Conservation (phyloP, 352 stramenopile genomes). For the Phytophthora kernoviae region DNA sequence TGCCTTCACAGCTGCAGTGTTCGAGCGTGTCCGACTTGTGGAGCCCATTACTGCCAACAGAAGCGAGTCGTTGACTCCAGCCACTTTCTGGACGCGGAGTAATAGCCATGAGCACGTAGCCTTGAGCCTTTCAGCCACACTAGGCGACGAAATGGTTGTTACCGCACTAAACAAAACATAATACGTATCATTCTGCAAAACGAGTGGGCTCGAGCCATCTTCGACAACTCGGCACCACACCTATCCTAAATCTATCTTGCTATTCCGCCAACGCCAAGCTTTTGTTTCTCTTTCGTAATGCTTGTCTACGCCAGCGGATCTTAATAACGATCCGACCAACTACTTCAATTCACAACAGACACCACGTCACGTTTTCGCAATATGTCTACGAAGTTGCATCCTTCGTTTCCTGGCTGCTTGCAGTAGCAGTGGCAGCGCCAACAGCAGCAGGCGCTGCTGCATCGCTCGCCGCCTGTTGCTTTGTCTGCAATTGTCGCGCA, state of each 20-base stretch:
- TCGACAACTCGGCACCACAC: slow-evolving; percentile 9
- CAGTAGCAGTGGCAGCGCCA: slow-evolving; percentile 1
- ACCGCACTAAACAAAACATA: slow-evolving; percentile 14
- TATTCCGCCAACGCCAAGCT: slow-evolving; percentile 18
- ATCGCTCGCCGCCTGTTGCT: slow-evolving; percentile 16
- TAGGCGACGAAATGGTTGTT: slow-evolving; percentile 26
- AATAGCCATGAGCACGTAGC: slow-evolving; percentile 1
- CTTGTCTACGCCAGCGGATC: slow-evolving; percentile 1
- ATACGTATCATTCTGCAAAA: slow-evolving; percentile 39
- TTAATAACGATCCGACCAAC: slow-evolving; percentile 3
- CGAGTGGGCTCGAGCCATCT: slow-evolving; percentile 17
- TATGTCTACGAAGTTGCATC: slow-evolving; percentile 20
- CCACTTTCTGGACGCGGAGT: slow-evolving; percentile 14
- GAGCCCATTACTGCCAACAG: slow-evolving; percentile 1
- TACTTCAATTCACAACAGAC: slow-evolving; percentile 16
- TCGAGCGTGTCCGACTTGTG: slow-evolving; percentile 43
- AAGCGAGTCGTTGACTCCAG: background rate
- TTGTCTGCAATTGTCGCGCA: slow-evolving; percentile 36
- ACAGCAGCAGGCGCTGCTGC: slow-evolving; percentile 6
- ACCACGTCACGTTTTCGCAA: slow-evolving; percentile 1
- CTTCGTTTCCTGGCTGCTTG: slow-evolving; percentile 20
- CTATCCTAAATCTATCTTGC: slow-evolving; percentile 39
- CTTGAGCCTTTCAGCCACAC: slow-evolving; percentile 11
- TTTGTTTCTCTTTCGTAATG: slow-evolving; percentile 5
- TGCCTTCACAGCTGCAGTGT: slow-evolving; percentile 46